phyloP scores from a whole-genome alignment of 129 eudicot genomes.

The Artemisia tridentata region DNA sequence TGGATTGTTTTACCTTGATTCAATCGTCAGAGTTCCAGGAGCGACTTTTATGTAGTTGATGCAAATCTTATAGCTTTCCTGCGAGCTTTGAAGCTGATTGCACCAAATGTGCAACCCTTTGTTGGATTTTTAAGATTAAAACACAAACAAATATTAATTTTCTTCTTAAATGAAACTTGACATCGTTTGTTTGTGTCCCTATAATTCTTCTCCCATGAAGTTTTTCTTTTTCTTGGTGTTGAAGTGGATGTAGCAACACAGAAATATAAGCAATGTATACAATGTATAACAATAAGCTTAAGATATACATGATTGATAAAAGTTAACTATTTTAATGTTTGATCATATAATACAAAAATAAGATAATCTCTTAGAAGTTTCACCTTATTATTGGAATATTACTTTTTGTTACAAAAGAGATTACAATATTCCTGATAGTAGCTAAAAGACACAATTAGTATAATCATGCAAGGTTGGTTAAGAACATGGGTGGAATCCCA shows the following conservation, averaged over 20 bases:
- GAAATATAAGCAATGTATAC: no score
- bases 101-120: not conserved
- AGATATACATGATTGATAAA: no score
- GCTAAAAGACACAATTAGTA: slow-evolving; percentile 24
- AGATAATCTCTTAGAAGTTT: no score
- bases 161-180: not conserved
- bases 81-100: not conserved
- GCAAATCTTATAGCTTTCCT: not conserved
- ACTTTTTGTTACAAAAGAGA: not conserved
- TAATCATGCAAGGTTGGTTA: slow-evolving; percentile 14
- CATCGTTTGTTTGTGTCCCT: not conserved
- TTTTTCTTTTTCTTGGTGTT: no score
- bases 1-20: not conserved
- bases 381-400: not conserved
- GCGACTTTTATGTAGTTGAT: not conserved
- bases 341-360: no score
- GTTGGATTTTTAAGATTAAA: not conserved
- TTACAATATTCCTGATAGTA: not conserved
- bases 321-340: no score
- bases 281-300: no score
- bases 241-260: no score
- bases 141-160: not conserved
- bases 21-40: not conserved
- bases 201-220: no score
- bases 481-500: slow-evolving; percentile 23